These are phyloP conservation scores for Bacterosira constricta DNA, from an alignment of 108 stramenopile genomes.

Conservation along the genomic window DNA sequence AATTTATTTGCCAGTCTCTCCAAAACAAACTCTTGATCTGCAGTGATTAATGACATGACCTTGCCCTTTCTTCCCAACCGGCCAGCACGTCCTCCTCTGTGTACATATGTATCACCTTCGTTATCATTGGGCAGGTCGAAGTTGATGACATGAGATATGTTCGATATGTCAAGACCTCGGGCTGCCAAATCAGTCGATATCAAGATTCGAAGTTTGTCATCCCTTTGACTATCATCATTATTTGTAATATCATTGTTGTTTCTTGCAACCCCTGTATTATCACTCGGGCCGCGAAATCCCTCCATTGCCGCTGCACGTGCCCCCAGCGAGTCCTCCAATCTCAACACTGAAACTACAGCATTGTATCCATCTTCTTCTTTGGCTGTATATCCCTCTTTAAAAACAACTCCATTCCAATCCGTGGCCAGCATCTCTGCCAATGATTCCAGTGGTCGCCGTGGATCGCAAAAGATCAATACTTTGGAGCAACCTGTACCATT, in stretches of 20 bases:
- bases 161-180: conserved; percentile 82
- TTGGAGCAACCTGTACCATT: conserved; percentile 32
- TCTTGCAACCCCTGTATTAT: background rate
- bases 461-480: conserved; percentile 79
- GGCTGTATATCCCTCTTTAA: conserved; percentile 48
- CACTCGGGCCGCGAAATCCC: conserved; percentile 58
- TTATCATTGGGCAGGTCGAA: conserved; percentile 83
- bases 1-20: conserved; percentile 70
- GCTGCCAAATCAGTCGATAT: conserved; percentile 91
- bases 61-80: conserved; percentile 71
- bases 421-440: conserved; percentile 65
- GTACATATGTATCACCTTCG: conserved; percentile 70
- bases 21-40: conserved; percentile 87
- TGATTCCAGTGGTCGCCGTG: conserved; percentile 70
- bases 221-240: background rate
- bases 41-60: conserved; percentile 76
- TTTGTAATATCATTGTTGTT: background rate
- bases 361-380: conserved; percentile 25
- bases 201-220: conserved; percentile 64
- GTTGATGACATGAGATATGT: conserved; percentile 86
- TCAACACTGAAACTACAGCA: conserved; percentile 62
- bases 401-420: conserved; percentile 53
- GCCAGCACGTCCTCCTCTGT: conserved; percentile 90
- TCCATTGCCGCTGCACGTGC: conserved; percentile 78
- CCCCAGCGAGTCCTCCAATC: conserved; percentile 67